Conservation (phyloP, 495 filamentous ascomycete genomes). For the Niebla homalea region DNA sequence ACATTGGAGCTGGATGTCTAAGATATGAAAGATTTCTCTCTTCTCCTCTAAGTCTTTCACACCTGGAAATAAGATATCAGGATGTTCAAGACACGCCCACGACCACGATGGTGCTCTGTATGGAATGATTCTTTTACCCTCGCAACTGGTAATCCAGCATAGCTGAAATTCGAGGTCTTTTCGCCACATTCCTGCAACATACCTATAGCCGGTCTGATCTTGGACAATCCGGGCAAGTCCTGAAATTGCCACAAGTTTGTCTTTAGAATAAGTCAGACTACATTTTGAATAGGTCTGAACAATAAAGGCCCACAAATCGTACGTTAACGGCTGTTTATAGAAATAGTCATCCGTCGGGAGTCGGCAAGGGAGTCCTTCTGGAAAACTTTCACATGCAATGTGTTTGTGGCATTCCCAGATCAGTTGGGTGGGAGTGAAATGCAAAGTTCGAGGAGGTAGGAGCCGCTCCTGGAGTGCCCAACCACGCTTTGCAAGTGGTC, state of each 20-base stretch:
- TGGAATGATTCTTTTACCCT: neutral
- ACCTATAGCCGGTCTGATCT: conserved; percentile 2
- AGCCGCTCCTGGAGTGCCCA: conserved; percentile 6
- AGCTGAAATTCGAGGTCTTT: conserved; percentile 1
- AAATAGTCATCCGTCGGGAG: neutral
- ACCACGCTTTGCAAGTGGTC: neutral
- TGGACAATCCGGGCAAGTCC: conserved; percentile 1
- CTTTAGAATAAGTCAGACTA: neutral
- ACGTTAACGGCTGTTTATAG: neutral
- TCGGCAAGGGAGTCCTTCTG: neutral
- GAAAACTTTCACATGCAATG: neutral
- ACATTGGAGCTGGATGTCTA: neutral
- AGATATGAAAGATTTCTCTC: neutral
- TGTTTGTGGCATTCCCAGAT: conserved; percentile 1
- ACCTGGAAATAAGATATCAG: neutral
- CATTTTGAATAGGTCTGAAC: neutral
- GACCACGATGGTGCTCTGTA: neutral
- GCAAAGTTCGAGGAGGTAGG: neutral
- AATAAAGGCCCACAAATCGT: neutral
- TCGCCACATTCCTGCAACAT: conserved; percentile 5
- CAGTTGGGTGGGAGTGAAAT: neutral
- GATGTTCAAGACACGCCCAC: neutral
- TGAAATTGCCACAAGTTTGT: conserved; percentile 7
- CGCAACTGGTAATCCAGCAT: neutral
- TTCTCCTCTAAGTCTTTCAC: neutral